A percentile compares a stretch with the other conserved stretches of the same genome.
Conservation (phyloP, 768 basidiomycete species). For the Rhodocollybia butyracea region DNA sequence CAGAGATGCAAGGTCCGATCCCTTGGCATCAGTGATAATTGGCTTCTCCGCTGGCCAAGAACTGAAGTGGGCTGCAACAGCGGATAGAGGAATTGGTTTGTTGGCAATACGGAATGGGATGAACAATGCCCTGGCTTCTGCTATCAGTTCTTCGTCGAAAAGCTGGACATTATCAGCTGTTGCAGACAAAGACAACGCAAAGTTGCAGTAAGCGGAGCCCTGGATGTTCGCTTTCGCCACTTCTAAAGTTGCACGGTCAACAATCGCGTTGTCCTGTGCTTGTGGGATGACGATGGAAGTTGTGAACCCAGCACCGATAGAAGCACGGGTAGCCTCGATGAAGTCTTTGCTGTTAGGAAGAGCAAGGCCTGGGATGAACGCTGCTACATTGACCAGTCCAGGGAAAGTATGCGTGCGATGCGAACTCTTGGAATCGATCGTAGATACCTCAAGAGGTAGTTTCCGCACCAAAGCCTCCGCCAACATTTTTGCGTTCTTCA, state of each 20-base stretch:
- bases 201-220: constrained; percentile 79
- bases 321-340: constrained; percentile 68
- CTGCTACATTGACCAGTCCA: constrained; percentile 83
- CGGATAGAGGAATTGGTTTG: constrained; percentile 57
- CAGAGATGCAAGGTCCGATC: constrained; percentile 89
- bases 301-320: constrained; percentile 88
- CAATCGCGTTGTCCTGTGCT: constrained; percentile 58
- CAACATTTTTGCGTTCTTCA: constrained; percentile 97
- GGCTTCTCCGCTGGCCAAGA: constrained; percentile 89
- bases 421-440: constrained; percentile 90
- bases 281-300: constrained; percentile 76
- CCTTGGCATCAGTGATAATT: constrained; percentile 92
- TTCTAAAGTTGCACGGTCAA: constrained; percentile 66
- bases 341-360: constrained; percentile 56
- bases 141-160: constrained; percentile 71
- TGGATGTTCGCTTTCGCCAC: constrained; percentile 61
- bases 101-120: constrained; percentile 65
- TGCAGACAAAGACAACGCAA: constrained; percentile 77
- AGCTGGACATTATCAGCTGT: constrained; percentile 59
- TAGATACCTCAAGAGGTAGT: constrained; percentile 87
- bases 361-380: constrained; percentile 77
- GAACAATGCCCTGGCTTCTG: constrained; percentile 83
- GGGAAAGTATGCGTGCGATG: constrained; percentile 90
- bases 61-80: constrained; percentile 83
- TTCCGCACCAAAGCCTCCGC: constrained; percentile 90